Conservation (phyloP, 352 stramenopile species). For the Globisporangium solare region DNA sequence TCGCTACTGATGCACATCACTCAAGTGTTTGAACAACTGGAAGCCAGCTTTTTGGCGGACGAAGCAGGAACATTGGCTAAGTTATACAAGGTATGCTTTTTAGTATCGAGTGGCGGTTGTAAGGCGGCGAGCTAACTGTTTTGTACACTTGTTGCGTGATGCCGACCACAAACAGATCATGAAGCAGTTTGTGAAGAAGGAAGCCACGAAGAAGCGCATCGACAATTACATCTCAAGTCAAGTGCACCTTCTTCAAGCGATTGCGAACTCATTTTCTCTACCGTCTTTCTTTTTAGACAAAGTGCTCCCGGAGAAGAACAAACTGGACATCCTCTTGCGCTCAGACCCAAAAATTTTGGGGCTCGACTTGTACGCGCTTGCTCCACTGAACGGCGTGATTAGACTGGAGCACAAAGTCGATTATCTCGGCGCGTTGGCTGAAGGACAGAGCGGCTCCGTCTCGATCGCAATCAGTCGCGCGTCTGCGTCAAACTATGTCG, state of each 20-base stretch:
- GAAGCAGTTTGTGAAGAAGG: conserved; percentile 46
- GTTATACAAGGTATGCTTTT: conserved; percentile 30
- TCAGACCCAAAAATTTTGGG: conserved; percentile 72
- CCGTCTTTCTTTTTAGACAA: conserved; percentile 29
- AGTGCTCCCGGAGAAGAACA: conserved; percentile 35
- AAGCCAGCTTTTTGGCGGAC: conserved; percentile 30
- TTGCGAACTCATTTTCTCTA: conserved; percentile 38
- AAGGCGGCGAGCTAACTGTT: not conserved
- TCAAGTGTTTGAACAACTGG: conserved; percentile 58
- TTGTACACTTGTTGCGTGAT: not conserved
- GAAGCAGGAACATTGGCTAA: conserved; percentile 28
- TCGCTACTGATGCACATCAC: conserved; percentile 58
- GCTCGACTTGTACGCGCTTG: conserved; percentile 59
- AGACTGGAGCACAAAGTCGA: conserved; percentile 76
- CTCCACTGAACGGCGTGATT: conserved; percentile 34
- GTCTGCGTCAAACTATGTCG: conserved; percentile 54
- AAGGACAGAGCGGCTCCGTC: conserved; percentile 47
- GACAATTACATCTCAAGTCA: conserved; percentile 34
- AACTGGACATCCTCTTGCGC: conserved; percentile 53
- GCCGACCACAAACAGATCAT: conserved; percentile 22
- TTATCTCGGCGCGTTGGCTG: conserved; percentile 54
- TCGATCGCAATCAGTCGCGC: conserved; percentile 57
- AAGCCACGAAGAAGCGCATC: conserved; percentile 42
- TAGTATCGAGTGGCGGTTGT: not conserved
- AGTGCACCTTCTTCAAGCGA: conserved; percentile 42